Conservation (phyloP, 495 filamentous ascomycete species). For the Xylaria acuta region DNA sequence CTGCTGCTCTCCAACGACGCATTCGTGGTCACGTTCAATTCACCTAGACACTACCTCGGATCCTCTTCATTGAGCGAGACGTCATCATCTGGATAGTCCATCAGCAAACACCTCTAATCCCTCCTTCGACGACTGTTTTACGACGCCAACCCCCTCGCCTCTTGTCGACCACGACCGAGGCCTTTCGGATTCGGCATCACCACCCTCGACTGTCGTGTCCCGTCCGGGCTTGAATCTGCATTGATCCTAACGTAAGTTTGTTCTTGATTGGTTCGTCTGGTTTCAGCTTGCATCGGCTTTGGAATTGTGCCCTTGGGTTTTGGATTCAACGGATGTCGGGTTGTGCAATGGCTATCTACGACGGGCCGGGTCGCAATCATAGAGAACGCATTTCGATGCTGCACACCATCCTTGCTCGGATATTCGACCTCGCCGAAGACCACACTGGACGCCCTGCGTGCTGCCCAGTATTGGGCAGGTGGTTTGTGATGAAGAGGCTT, state of each 20-base stretch:
- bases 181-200: background rate
- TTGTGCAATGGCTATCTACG: background rate
- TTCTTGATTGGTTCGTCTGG: background rate
- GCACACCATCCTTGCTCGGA: background rate
- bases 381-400: background rate
- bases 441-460: background rate
- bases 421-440: background rate
- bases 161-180: background rate
- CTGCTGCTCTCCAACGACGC: conserved; percentile 24
- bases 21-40: conserved; percentile 27
- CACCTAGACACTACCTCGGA: conserved; percentile 23
- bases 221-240: background rate
- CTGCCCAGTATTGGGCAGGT: background rate
- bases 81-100: conserved; percentile 27
- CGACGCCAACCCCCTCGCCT: background rate
- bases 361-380: background rate
- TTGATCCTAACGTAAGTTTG: background rate
- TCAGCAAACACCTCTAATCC: conserved; percentile 10
- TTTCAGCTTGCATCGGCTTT: background rate
- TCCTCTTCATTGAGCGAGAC: conserved; percentile 33
- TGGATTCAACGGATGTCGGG: background rate
- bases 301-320: background rate
- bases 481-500: background rate
- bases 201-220: background rate
- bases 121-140: background rate